Evolutionary conservation across 495 filamentous ascomycete species (phyloP).

Genomic region (Clohesyomyces aquaticus): DNA sequence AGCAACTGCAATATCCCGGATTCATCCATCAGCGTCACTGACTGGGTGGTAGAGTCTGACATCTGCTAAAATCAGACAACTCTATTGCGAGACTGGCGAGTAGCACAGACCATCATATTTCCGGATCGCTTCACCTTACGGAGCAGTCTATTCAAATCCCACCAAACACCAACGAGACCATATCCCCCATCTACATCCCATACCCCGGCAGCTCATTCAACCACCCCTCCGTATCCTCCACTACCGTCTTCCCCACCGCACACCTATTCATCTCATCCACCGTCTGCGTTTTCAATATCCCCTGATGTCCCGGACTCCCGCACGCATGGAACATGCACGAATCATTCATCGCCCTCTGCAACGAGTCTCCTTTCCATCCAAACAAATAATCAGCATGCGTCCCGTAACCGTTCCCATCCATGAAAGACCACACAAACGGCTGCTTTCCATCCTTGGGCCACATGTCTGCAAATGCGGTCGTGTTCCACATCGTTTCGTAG

Average conservation of each 20-base stretch:
- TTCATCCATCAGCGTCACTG: no score
- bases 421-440: slow-evolving; percentile 34
- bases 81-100: no score
- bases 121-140: no score
- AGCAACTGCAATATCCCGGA: no score
- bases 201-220: slow-evolving; percentile 24
- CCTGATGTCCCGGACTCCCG: slow-evolving; percentile 27
- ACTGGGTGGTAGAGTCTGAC: no score
- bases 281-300: slow-evolving; percentile 30
- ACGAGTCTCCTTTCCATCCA: slow-evolving; percentile 35
- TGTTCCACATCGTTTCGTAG: slow-evolving; percentile 39
- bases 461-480: slow-evolving; percentile 34
- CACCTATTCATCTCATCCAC: slow-evolving; percentile 34
- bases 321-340: slow-evolving; percentile 35
- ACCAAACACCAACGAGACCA: no score
- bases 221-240: slow-evolving; percentile 34
- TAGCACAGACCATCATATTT: no score
- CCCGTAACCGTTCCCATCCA: slow-evolving; percentile 34
- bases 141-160: no score
- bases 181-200: no score
- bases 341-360: slow-evolving; percentile 34
- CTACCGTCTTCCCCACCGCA: slow-evolving; percentile 22
- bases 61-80: no score
- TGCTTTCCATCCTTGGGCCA: slow-evolving; percentile 33
- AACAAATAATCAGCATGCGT: slow-evolving; percentile 38